These are phyloP conservation scores for Williopsis jadinii DNA, from an alignment of 1,139 yeast species.

Conservation along the genomic window DNA sequence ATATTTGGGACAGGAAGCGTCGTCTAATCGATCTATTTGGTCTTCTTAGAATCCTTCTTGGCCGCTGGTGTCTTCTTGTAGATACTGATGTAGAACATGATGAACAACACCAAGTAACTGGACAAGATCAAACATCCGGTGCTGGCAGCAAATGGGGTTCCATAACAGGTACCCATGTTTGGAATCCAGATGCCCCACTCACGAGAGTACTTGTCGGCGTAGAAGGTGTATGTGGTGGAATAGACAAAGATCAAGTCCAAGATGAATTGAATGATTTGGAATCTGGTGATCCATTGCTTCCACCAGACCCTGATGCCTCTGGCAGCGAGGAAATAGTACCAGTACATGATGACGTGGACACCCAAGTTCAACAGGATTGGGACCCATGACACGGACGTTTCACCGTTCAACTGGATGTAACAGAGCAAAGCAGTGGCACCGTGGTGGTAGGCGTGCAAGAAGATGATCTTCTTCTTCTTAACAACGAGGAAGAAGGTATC, in stretches of 20 bases:
- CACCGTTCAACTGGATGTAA: constrained; percentile 88
- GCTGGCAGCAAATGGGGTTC: constrained; percentile 88
- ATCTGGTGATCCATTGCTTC: constrained; percentile 98
- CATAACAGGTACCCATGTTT: constrained; percentile 81
- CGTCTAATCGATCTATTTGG: neutral
- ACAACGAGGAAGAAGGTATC: constrained; percentile 91
- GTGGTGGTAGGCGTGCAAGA: constrained; percentile 94
- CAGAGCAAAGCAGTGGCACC: constrained; percentile 97
- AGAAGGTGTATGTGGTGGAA: constrained; percentile 83
- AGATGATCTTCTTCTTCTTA: constrained; percentile 83
- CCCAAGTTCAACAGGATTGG: constrained; percentile 83
- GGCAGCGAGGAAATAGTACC: constrained; percentile 92
- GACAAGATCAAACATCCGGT: constrained; percentile 87
- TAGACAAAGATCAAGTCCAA: constrained; percentile 86
- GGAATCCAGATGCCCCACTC: constrained; percentile 50
- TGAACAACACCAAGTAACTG: constrained; percentile 83
- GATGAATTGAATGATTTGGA: constrained; percentile 91
- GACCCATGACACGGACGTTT: constrained; percentile 92
- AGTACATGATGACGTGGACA: constrained; percentile 97
- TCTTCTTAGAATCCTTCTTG: neutral
- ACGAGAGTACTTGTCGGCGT: constrained; percentile 51
- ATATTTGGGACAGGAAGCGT: too few species aligned
- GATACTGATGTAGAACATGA: constrained; percentile 86
- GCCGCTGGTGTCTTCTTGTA: constrained; percentile 36
- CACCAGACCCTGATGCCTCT: constrained; percentile 98